Percentiles rank a stretch among this genome's conserved stretches.
Conservation (phyloP, 2,329 filamentous ascomycete species). For the Monosporascus ibericus region DNA sequence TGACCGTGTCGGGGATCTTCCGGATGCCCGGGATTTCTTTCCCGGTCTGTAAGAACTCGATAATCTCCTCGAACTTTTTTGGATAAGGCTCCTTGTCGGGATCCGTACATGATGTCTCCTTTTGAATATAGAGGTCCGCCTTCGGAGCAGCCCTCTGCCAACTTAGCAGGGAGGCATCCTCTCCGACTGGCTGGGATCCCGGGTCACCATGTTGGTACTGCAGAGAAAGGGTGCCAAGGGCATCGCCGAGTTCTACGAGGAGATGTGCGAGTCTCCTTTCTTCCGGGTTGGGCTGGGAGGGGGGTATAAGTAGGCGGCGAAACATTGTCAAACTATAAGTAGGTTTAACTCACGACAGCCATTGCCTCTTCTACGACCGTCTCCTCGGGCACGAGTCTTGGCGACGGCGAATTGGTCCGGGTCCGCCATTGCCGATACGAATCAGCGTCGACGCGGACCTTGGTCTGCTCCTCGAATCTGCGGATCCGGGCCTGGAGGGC, state of each 20-base stretch:
- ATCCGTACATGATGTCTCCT: constrained; percentile 8
- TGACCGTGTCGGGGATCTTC: constrained; percentile 65
- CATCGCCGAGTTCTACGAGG: constrained; percentile 14
- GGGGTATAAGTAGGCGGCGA: background rate
- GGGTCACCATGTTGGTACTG: constrained; percentile 1
- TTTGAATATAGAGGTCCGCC: constrained; percentile 24
- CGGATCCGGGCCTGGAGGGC: constrained; percentile 19
- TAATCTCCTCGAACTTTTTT: constrained; percentile 67
- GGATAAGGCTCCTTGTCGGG: constrained; percentile 53
- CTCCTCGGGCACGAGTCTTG: constrained; percentile 20
- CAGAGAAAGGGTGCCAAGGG: constrained; percentile 12
- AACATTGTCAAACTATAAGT: background rate
- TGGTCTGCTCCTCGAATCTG: constrained; percentile 21
- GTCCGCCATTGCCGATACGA: constrained; percentile 21
- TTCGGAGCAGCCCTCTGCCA: constrained; percentile 27
- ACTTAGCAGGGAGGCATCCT: constrained; percentile 17
- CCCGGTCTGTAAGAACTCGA: constrained; percentile 66
- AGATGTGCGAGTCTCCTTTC: constrained; percentile 15
- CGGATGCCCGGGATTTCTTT: constrained; percentile 70
- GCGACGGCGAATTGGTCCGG: constrained; percentile 8
- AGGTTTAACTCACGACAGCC: constrained; percentile 10
- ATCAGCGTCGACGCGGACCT: constrained; percentile 19
- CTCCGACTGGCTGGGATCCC: background rate
- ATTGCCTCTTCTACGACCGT: constrained; percentile 14
- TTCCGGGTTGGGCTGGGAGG: constrained; percentile 10